Conservation (phyloP, 345 rosid genomes). For the Rhodamnia argentea region DNA sequence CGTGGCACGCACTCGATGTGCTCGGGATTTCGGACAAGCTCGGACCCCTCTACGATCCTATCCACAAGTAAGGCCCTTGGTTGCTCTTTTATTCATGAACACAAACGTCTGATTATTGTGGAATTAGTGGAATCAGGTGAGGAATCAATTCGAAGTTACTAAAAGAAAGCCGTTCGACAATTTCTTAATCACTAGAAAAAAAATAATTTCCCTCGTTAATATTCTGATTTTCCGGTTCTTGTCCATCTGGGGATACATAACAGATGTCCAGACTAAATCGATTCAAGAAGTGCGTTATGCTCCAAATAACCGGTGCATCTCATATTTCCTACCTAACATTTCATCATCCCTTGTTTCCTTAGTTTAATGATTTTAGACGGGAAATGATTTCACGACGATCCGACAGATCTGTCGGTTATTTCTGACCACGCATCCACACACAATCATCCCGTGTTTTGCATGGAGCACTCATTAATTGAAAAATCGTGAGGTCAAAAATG, state of each 20-base stretch:
- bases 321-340: background rate
- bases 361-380: background rate
- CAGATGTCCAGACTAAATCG: conserved; percentile 10
- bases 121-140: background rate
- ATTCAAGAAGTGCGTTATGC: background rate
- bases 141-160: background rate
- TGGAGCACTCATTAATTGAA: too few species aligned
- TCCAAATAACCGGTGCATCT: background rate
- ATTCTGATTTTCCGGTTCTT: background rate
- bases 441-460: too few species aligned
- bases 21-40: conserved; percentile 32
- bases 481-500: too few species aligned
- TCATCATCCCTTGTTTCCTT: background rate
- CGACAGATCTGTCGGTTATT: too few species aligned
- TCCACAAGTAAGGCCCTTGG: background rate
- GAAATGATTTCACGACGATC: too few species aligned
- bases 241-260: conserved; percentile 2
- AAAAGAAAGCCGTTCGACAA: background rate
- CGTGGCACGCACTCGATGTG: conserved; percentile 30
- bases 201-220: too few species aligned
- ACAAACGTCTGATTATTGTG: background rate
- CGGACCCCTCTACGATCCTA: conserved; percentile 5
- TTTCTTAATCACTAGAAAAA: too few species aligned
- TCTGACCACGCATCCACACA: too few species aligned
- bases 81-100: background rate